Base-by-base conservation (phyloP, 2,329 filamentous ascomycete species). In the Pseudocercospora crystallina region DNA sequence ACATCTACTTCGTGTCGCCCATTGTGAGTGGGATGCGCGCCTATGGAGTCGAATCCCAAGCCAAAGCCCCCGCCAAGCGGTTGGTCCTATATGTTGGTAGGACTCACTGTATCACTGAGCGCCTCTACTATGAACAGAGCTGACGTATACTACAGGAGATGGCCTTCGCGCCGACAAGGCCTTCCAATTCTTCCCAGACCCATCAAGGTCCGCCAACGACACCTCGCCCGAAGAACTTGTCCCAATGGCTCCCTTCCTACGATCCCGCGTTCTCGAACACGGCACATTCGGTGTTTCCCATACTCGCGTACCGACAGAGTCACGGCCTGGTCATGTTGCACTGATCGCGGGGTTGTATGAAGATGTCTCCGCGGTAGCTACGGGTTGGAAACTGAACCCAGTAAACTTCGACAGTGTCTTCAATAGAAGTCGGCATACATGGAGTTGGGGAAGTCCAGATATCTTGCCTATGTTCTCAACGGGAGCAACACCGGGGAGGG, bases 401-500 rank as follows among this genome's bases (percentile, higher is more conserved):
- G 94, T 99, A 65, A 88, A 97, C 67, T 99, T 99, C 65, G 94
- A 99, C 74, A 97, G 92, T 65, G 90, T 99, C 9, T 99, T 99
- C 80, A 99, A 99, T 69, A 84, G 89, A 56, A 97, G 92, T 67
- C 80, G 86, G 39, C 95, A 99, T 73, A 99, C 95, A 7, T 99
- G 94, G 94, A 96, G 91, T 70, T 99, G 94, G 94, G 94, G 94
- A 2, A 96, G 91, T 66, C 94, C 94, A 1, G 94, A 99, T 71
- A 99, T 99, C 64, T 73, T 99, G 59, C 89, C 89, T 47, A 99
- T 99, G 94, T 99, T 99, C 68, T 85, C 95, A 67, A 81, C 90
- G 50, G 94, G 94, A n/a, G 92, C 94, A 17, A 84, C 89, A 8
- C 87, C 89, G 0, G 91, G 92, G 7, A 80, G 87, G 56, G 88